These are phyloP conservation scores for Suhomyces faveliae DNA, from an alignment of 805 yeast genomes.

Conservation along the genomic window DNA sequence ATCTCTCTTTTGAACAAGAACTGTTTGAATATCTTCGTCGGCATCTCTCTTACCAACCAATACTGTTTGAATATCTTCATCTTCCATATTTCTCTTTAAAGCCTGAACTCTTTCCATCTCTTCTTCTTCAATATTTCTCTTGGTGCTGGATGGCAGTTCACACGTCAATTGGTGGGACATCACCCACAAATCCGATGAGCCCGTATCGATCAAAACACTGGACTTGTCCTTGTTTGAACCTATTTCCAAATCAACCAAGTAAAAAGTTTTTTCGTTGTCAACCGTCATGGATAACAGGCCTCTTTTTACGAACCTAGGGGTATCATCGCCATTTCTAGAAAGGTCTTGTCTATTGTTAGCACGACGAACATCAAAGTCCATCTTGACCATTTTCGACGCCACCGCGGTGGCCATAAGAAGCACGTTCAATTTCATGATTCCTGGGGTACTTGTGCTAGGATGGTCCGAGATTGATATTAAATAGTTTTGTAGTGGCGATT, in stretches of 20 bases:
- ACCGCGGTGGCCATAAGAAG: conserved; percentile 7
- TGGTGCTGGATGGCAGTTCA: not conserved
- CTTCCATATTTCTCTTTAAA: not conserved
- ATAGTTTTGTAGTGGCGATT: no score
- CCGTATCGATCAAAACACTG: conserved; percentile 40
- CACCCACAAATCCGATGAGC: conserved; percentile 44
- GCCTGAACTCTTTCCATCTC: not conserved
- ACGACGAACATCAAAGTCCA: conserved; percentile 21
- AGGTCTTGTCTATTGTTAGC: conserved; percentile 14
- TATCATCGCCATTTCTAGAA: conserved; percentile 4
- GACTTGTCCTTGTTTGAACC: conserved; percentile 30
- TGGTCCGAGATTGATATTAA: no score
- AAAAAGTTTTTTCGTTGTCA: conserved; percentile 28
- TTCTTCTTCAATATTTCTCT: not conserved
- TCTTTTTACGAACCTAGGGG: conserved; percentile 16
- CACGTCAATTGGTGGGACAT: conserved; percentile 16
- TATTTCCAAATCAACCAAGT: conserved; percentile 26
- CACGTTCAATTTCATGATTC: conserved; percentile 7
- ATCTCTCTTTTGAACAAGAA: no score
- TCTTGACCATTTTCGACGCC: conserved; percentile 9
- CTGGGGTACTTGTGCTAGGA: no score
- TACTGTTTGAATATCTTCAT: no score
- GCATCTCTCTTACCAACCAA: no score
- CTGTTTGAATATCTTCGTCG: no score
- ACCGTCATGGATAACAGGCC: conserved; percentile 18